A percentile compares a stretch with the other conserved stretches of the same genome.
Evolutionary conservation across 495 filamentous ascomycete species (phyloP).

Genomic region (Podospora appendiculata): DNA sequence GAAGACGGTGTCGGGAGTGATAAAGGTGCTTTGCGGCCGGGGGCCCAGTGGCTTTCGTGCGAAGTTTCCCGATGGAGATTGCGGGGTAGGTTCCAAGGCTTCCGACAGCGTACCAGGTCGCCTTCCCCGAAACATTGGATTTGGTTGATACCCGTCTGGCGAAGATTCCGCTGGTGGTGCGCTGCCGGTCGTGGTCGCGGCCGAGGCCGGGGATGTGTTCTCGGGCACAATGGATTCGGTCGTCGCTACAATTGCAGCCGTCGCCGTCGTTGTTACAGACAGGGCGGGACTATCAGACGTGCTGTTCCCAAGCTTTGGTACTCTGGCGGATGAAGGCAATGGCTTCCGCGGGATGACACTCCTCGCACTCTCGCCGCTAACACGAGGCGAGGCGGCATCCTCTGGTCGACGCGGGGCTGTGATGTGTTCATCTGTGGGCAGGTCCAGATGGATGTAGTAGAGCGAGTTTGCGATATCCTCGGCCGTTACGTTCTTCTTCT

Average conservation of each 20-base stretch:
- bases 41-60: constrained; percentile 10
- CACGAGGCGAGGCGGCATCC: constrained; percentile 33
- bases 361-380: constrained; percentile 38
- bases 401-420: constrained; percentile 36
- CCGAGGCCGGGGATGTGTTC: background rate
- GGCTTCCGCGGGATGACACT: constrained; percentile 38
- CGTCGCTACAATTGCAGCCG: background rate
- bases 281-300: background rate
- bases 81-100: background rate
- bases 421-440: constrained; percentile 47
- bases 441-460: constrained; percentile 82
- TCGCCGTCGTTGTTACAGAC: background rate
- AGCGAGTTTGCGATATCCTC: constrained; percentile 81
- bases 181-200: background rate
- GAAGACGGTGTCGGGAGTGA: background rate
- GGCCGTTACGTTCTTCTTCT: constrained; percentile 75
- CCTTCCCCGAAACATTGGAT: constrained; percentile 15
- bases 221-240: background rate
- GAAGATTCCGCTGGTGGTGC: background rate
- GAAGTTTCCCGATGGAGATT: background rate
- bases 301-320: constrained; percentile 4
- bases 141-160: constrained; percentile 9
- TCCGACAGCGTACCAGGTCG: background rate
- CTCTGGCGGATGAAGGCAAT: constrained; percentile 21
- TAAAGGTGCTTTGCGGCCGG: background rate